phyloP scores from a whole-genome alignment of 176 grass and related monocot genomes.

The Musa beccarii region DNA sequence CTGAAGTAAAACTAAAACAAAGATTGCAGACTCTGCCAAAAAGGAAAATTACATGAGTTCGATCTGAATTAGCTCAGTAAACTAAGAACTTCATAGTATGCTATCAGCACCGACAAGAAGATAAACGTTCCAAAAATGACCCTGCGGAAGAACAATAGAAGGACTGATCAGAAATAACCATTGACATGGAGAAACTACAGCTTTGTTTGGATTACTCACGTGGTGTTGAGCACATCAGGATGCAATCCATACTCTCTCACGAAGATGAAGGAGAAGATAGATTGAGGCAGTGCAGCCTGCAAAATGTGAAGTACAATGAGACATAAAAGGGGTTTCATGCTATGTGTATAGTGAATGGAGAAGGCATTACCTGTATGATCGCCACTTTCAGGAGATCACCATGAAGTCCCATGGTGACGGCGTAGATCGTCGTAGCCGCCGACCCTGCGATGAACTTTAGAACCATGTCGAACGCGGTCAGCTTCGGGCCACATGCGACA shows the following conservation, averaged over 20 bases:
- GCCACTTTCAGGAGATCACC: constrained; percentile 60
- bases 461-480: constrained; percentile 48
- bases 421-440: constrained; percentile 34
- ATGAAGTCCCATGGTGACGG: constrained; percentile 36
- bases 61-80: background rate
- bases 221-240: constrained; percentile 62
- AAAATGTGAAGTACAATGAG: background rate
- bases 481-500: constrained; percentile 42
- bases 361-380: constrained; percentile 44
- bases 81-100: background rate
- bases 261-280: constrained; percentile 65
- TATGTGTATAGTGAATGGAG: background rate
- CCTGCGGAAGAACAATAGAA: background rate
- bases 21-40: background rate
- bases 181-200: background rate
- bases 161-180: background rate
- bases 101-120: background rate
- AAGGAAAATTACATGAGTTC: background rate
- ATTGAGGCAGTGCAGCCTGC: constrained; percentile 73
- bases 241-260: constrained; percentile 71
- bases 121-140: constrained; percentile 6
- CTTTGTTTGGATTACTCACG: constrained; percentile 36
- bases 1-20: no score
- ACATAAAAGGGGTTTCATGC: no score
- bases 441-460: constrained; percentile 68